These are phyloP conservation scores for Penicillium expansum DNA, from an alignment of 2,329 filamentous ascomycete species.

Conservation along the genomic window DNA sequence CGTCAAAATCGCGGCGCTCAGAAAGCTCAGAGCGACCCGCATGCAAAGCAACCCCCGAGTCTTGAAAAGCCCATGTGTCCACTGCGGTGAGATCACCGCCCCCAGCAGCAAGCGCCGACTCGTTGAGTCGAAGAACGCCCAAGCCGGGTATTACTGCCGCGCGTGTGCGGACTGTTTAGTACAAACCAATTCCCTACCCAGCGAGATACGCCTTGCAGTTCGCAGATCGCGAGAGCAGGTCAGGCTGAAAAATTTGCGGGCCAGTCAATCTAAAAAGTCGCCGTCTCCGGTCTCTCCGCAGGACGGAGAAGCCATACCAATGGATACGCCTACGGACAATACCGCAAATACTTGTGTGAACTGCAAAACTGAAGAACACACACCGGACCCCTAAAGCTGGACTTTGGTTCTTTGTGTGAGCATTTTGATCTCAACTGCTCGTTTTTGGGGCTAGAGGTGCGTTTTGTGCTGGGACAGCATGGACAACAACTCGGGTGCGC, in stretches of 20 bases:
- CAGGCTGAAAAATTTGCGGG: background rate
- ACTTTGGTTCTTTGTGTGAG: background rate
- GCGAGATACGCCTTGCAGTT: background rate
- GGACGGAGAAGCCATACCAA: background rate
- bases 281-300: background rate
- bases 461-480: background rate
- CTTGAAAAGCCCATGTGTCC: constrained; percentile 1
- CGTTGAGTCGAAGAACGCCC: background rate
- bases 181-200: background rate
- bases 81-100: constrained; percentile 2
- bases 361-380: background rate
- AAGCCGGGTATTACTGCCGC: constrained; percentile 7
- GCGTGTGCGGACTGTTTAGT: background rate
- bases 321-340: background rate
- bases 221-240: constrained; percentile 4
- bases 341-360: background rate
- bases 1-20: background rate
- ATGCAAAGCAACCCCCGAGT: background rate
- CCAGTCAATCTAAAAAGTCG: background rate
- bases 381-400: background rate
- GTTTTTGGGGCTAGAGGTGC: background rate
- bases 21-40: background rate
- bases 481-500: background rate
- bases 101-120: constrained; percentile 9
- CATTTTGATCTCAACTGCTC: background rate